Percentiles rank a stretch among this genome's conserved stretches.
These are phyloP conservation scores for Herpetomonas samuelpessoai DNA, from an alignment of 208 protist species.

Conservation along the genomic window DNA sequence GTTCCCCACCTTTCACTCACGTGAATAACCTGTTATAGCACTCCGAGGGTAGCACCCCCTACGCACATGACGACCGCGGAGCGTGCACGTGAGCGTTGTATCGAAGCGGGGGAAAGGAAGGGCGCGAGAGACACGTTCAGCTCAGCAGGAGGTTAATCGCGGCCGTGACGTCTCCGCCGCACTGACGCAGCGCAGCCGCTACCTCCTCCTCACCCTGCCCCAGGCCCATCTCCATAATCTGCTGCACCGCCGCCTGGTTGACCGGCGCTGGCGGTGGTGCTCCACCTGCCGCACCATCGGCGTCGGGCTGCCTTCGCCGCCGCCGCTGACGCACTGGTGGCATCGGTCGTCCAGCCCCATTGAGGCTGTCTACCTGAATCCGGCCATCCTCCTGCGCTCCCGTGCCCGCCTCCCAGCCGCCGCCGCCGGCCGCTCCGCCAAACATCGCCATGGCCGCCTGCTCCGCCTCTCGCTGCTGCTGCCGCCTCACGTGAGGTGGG, in stretches of 20 bases:
- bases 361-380: slow-evolving; percentile 3
- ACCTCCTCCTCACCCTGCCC: slow-evolving; percentile 37
- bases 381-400: slow-evolving; percentile 1
- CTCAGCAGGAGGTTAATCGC: slow-evolving; percentile 59
- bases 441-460: not conserved
- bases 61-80: too few relatives aligned
- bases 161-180: slow-evolving; percentile 42
- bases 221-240: slow-evolving; percentile 57
- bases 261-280: too few relatives aligned
- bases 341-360: not conserved
- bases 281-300: too few relatives aligned
- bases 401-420: not conserved
- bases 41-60: too few relatives aligned
- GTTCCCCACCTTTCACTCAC: too few relatives aligned
- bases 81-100: too few relatives aligned
- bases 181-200: slow-evolving; percentile 28
- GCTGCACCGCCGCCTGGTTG: slow-evolving; percentile 24
- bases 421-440: not conserved
- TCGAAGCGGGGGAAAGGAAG: too few relatives aligned
- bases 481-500: slow-evolving; percentile 12
- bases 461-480: slow-evolving; percentile 7
- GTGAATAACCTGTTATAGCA: too few relatives aligned
- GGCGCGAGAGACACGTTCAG: slow-evolving; percentile 4
- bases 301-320: too few relatives aligned
- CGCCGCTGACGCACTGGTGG: too few relatives aligned